These are phyloP conservation scores for Penicillium herquei DNA, from an alignment of 495 filamentous ascomycete genomes.

Conservation along the genomic window DNA sequence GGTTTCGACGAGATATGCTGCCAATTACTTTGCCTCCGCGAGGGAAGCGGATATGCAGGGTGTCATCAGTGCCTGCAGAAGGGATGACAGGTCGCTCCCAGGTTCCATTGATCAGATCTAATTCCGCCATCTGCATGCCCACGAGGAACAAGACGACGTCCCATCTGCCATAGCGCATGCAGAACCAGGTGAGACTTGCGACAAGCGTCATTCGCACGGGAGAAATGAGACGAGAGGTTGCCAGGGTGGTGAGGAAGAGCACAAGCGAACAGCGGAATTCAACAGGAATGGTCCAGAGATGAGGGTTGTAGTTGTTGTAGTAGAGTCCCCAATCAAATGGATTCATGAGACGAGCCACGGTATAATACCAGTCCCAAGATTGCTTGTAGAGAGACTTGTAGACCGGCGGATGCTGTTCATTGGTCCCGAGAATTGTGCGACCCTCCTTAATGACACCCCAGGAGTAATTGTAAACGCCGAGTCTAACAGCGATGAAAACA, in stretches of 20 bases:
- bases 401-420: conserved; percentile 45
- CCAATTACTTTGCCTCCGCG: conserved; percentile 28
- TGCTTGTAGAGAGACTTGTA: conserved; percentile 46
- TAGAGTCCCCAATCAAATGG: conserved; percentile 54
- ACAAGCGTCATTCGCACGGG: conserved; percentile 46
- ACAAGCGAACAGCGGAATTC: conserved; percentile 66
- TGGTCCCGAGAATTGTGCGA: conserved; percentile 44
- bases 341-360: conserved; percentile 49
- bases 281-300: conserved; percentile 73
- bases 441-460: conserved; percentile 37
- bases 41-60: conserved; percentile 21
- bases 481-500: conserved; percentile 52
- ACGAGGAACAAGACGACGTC: conserved; percentile 58
- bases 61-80: conserved; percentile 11
- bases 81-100: conserved; percentile 30
- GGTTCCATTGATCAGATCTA: conserved; percentile 49
- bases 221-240: conserved; percentile 49
- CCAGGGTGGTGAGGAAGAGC: conserved; percentile 60
- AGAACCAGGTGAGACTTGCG: conserved; percentile 49
- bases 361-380: conserved; percentile 47
- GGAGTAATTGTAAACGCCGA: conserved; percentile 49
- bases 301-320: conserved; percentile 61
- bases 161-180: conserved; percentile 57
- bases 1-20: conserved; percentile 44
- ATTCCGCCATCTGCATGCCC: conserved; percentile 60